Evolutionary conservation across 2,329 filamentous ascomycete species (phyloP).

Genomic region (Exophiala viscosa): DNA sequence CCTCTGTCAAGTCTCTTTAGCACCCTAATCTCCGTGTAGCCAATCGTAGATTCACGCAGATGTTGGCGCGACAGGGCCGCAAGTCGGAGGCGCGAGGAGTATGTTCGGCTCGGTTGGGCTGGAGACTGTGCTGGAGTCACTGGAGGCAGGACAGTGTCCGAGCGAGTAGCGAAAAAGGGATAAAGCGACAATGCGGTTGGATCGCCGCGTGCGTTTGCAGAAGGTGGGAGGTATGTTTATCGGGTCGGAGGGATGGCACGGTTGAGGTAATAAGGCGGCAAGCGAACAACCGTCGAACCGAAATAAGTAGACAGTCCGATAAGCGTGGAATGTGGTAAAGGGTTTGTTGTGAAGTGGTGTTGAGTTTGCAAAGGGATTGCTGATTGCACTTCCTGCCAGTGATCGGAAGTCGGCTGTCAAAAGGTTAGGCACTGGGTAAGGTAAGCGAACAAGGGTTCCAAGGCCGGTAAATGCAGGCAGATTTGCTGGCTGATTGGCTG

Average conservation of each 20-base stretch:
- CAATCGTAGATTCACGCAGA: too few species aligned
- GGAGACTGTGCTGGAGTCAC: too few species aligned
- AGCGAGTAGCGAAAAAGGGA: too few species aligned
- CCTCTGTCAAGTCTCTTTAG: not conserved
- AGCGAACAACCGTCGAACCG: not conserved
- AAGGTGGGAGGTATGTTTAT: not conserved
- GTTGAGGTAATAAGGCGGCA: too few species aligned
- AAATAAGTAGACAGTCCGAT: not conserved
- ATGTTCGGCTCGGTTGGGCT: not conserved
- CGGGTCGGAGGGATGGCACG: not conserved
- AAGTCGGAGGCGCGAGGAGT: not conserved
- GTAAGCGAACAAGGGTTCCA: not conserved
- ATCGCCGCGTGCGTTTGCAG: not conserved
- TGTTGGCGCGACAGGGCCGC: not conserved
- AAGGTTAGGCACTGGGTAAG: too few species aligned
- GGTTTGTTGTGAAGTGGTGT: not conserved
- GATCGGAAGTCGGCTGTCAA: slow-evolving; percentile 22
- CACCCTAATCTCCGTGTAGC: not conserved
- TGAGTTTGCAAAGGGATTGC: slow-evolving; percentile 7
- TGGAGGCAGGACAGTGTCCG: too few species aligned
- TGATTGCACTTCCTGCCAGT: slow-evolving; percentile 12
- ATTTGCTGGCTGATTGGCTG: not conserved
- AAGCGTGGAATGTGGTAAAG: not conserved
- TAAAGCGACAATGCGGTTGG: not conserved
- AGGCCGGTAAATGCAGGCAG: not conserved